A percentile compares a stretch with the other conserved stretches of the same genome.
phyloP scores from a whole-genome alignment of 2,329 filamentous ascomycete genomes.

The Aspergillus viridinutans region DNA sequence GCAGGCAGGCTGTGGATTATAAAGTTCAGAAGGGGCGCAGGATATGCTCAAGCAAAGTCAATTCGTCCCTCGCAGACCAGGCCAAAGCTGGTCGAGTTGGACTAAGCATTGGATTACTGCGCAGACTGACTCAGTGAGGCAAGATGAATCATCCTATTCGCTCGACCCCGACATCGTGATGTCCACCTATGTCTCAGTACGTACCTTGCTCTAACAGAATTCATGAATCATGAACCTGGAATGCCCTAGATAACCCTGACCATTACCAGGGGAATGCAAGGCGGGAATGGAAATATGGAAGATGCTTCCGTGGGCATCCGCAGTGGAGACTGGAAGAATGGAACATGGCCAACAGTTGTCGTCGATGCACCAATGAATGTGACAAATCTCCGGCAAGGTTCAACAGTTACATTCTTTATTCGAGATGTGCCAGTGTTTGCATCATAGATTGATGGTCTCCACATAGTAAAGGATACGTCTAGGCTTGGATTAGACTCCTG shows the following conservation, averaged over 20 bases:
- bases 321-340: not conserved
- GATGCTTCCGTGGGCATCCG: not conserved
- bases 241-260: no score
- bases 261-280: not conserved
- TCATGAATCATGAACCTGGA: not conserved
- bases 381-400: not conserved
- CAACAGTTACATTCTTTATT: not conserved
- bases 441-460: not conserved
- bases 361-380: not conserved
- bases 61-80: not conserved
- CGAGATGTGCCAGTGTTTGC: not conserved
- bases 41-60: not conserved
- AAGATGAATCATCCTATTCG: no score
- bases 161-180: no score
- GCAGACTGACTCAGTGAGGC: no score
- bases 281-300: no score
- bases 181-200: no score
- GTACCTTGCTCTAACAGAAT: no score
- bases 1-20: not conserved
- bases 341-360: not conserved
- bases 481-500: no score
- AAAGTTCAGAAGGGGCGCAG: not conserved
- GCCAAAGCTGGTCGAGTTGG: no score
- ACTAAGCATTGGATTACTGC: no score
- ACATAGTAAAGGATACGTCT: not conserved